Conservation (phyloP, 352 stramenopile genomes). For the Globisporangium parvum region DNA sequence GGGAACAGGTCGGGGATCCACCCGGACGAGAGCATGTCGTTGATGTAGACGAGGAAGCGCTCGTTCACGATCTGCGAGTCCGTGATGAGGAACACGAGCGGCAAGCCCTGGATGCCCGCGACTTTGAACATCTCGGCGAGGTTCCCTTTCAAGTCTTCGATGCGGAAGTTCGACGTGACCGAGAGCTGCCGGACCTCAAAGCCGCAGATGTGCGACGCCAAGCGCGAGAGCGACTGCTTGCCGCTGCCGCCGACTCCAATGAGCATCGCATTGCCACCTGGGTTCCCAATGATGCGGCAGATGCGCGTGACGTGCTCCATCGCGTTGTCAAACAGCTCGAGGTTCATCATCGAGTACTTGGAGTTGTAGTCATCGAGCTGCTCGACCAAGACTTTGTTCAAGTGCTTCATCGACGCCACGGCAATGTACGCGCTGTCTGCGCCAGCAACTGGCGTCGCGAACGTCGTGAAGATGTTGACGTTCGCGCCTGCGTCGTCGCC, state of each 20-base stretch:
- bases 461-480: constrained; percentile 95
- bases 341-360: constrained; percentile 97
- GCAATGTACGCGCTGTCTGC: constrained; percentile 68
- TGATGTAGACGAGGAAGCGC: constrained; percentile 98
- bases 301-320: constrained; percentile 97
- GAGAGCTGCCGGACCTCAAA: constrained; percentile 95
- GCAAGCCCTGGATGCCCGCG: constrained; percentile 91
- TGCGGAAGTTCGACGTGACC: constrained; percentile 94
- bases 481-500: constrained; percentile 24
- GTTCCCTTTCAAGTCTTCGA: constrained; percentile 96
- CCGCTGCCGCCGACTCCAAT: constrained; percentile 96
- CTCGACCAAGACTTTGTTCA: constrained; percentile 90
- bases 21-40: constrained; percentile 93
- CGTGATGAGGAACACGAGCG: constrained; percentile 96
- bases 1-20: constrained; percentile 97
- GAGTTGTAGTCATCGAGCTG: constrained; percentile 97
- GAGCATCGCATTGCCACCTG: constrained; percentile 95
- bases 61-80: constrained; percentile 99
- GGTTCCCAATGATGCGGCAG: constrained; percentile 95
- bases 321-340: constrained; percentile 97
- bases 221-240: constrained; percentile 95
- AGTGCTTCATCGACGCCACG: constrained; percentile 71
- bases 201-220: constrained; percentile 95
- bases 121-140: constrained; percentile 96
- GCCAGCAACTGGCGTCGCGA: constrained; percentile 73